phyloP scores from a whole-genome alignment of 2,329 filamentous ascomycete species.

The Triangularia setosa region DNA sequence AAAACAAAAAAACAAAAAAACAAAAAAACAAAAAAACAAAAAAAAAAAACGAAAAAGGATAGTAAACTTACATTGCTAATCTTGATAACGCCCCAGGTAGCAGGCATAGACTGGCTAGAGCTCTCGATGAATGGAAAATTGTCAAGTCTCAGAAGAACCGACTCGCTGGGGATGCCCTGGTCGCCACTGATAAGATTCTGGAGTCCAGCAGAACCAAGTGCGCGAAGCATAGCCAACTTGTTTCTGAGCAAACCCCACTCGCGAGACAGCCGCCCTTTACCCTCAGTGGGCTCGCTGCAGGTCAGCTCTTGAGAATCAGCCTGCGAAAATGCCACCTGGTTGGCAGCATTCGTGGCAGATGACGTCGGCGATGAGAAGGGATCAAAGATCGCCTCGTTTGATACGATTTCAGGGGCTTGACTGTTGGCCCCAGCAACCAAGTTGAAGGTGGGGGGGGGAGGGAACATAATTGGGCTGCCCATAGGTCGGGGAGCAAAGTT shows the following conservation, averaged over 20 bases:
- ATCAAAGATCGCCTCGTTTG: constrained; percentile 1
- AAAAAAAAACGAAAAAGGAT: no score
- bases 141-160: constrained; percentile 30
- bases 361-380: constrained; percentile 13
- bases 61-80: constrained; percentile 46
- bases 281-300: not conserved
- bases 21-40: no score
- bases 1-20: no score
- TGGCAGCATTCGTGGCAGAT: not conserved
- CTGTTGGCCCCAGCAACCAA: not conserved
- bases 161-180: constrained; percentile 33
- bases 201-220: constrained; percentile 36
- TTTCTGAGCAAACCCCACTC: not conserved
- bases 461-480: constrained; percentile 29
- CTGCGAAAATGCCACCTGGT: not conserved
- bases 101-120: constrained; percentile 27
- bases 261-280: not conserved
- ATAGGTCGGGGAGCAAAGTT: constrained; percentile 38
- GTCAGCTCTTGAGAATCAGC: not conserved
- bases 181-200: constrained; percentile 34
- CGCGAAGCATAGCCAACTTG: constrained; percentile 2
- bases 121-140: constrained; percentile 48
- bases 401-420: not conserved
- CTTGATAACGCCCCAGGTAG: constrained; percentile 43
- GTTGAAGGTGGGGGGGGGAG: constrained; percentile 32